These are phyloP conservation scores for Xylaria nigripes DNA, from an alignment of 495 filamentous ascomycete species.

Conservation along the genomic window DNA sequence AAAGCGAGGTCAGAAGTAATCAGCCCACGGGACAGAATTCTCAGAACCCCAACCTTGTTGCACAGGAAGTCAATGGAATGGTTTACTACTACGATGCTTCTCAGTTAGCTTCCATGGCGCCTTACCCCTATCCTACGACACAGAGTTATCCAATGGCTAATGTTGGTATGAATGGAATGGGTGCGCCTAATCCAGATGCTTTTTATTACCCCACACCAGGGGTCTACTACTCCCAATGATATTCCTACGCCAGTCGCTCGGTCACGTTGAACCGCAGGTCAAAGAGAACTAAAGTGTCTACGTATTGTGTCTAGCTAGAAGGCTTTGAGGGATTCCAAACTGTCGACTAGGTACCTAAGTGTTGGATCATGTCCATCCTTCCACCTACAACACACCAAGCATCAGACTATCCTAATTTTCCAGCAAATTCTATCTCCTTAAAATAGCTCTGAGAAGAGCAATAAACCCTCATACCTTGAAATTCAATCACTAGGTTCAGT, in stretches of 20 bases:
- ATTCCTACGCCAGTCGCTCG: neutral
- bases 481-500: neutral
- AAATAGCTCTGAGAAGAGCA: neutral
- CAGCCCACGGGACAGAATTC: constrained; percentile 33
- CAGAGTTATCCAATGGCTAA: constrained; percentile 45
- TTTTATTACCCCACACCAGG: constrained; percentile 64
- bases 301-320: neutral
- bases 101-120: constrained; percentile 52
- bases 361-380: neutral
- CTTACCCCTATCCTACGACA: constrained; percentile 41
- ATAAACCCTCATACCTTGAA: neutral
- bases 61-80: constrained; percentile 88
- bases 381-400: neutral
- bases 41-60: constrained; percentile 61
- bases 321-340: neutral
- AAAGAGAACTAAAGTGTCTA: neutral
- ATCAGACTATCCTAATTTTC: neutral
- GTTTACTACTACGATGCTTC: constrained; percentile 87
- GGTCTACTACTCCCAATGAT: constrained; percentile 58
- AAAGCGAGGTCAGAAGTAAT: constrained; percentile 32
- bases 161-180: constrained; percentile 72
- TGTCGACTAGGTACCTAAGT: neutral
- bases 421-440: neutral
- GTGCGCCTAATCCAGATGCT: constrained; percentile 57
- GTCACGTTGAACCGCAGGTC: neutral